A percentile compares a stretch with the other conserved stretches of the same genome.
These are phyloP conservation scores for Coprinellus aureogranulatus DNA, from an alignment of 768 basidiomycete species.

Conservation along the genomic window DNA sequence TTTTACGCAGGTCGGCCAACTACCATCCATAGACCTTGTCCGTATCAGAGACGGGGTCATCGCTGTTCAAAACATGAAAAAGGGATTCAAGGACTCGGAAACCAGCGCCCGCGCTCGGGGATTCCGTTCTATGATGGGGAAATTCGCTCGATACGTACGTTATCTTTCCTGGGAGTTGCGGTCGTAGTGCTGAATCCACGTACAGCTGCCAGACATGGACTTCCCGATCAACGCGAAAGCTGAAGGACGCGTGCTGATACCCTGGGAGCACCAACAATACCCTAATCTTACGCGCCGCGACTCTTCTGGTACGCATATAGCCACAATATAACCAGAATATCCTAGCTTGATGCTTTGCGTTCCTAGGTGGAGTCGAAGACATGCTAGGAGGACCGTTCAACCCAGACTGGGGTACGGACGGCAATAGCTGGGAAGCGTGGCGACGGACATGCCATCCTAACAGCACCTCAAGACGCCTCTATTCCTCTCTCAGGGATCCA, in stretches of 20 bases:
- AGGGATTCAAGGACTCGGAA: constrained; percentile 62
- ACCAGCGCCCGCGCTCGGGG: constrained; percentile 76
- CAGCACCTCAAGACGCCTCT: constrained; percentile 78
- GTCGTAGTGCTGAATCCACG: neutral
- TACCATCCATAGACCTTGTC: constrained; percentile 88
- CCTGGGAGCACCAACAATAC: constrained; percentile 81
- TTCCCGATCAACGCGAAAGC: constrained; percentile 92
- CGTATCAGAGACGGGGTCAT: constrained; percentile 66
- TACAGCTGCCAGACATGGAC: constrained; percentile 88
- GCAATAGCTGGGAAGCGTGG: constrained; percentile 92
- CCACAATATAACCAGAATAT: too few species aligned
- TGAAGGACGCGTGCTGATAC: constrained; percentile 89
- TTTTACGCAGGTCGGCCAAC: constrained; percentile 66
- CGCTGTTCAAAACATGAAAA: constrained; percentile 55
- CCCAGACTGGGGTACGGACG: constrained; percentile 82
- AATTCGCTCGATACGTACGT: constrained; percentile 62
- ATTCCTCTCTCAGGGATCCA: constrained; percentile 66
- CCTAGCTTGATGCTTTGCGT: too few species aligned
- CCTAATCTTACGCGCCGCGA: constrained; percentile 64
- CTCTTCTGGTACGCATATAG: constrained; percentile 39
- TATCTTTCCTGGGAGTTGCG: neutral
- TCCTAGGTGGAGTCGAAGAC: constrained; percentile 48
- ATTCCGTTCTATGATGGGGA: constrained; percentile 71
- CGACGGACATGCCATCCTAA: constrained; percentile 85
- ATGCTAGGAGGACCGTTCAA: constrained; percentile 66